Conservation (phyloP, 441 rosid species). For the Euphorbia corollata region DNA sequence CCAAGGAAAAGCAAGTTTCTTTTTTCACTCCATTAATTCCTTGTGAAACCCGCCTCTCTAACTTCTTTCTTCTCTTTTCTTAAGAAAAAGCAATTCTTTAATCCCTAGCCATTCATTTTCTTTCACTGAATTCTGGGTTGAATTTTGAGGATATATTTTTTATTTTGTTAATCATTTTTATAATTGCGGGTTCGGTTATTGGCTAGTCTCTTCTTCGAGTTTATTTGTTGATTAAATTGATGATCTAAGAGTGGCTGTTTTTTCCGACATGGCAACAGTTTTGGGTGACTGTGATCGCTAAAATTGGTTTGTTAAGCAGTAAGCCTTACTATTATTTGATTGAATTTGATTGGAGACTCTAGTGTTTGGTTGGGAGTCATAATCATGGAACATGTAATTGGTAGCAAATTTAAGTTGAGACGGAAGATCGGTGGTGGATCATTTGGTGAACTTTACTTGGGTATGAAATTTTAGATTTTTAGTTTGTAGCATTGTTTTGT, state of each 20-base stretch:
- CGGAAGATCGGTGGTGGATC: constrained; percentile 97
- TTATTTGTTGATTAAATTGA: constrained; percentile 17
- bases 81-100: constrained; percentile 20
- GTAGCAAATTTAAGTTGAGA: constrained; percentile 85
- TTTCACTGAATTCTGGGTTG: constrained; percentile 22
- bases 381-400: constrained; percentile 81
- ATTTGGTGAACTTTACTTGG: constrained; percentile 88
- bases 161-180: background rate
- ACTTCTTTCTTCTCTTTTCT: background rate
- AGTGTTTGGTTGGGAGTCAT: constrained; percentile 23
- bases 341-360: background rate
- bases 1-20: background rate
- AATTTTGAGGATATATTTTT: constrained; percentile 17
- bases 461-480: constrained; percentile 29
- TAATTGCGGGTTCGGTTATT: background rate
- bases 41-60: background rate
- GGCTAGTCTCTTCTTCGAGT: constrained; percentile 11
- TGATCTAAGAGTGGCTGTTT: constrained; percentile 26
- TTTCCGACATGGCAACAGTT: constrained; percentile 19
- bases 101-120: constrained; percentile 10
- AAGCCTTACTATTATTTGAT: background rate
- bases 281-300: constrained; percentile 21
- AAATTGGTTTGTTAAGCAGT: constrained; percentile 10
- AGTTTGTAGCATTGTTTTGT: constrained; percentile 11
- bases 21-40: background rate